These are phyloP conservation scores for Pythium monospermum DNA, from an alignment of 352 stramenopile genomes.

Conservation along the genomic window DNA sequence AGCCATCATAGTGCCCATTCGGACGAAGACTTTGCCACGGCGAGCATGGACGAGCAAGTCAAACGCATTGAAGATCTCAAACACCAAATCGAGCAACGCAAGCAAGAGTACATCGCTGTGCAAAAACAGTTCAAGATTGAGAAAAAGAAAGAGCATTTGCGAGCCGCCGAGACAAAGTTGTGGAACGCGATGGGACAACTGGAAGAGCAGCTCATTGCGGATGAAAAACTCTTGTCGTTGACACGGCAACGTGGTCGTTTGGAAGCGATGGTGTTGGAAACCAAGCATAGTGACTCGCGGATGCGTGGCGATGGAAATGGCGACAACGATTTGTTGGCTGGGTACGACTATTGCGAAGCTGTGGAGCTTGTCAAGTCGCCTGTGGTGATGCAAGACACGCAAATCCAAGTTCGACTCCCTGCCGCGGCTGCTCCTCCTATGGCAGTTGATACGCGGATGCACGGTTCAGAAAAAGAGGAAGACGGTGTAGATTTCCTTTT, in stretches of 20 bases:
- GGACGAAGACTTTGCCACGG: conserved; percentile 39
- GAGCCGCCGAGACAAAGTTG: conserved; percentile 35
- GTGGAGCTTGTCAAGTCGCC: conserved; percentile 12
- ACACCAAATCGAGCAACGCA: conserved; percentile 33
- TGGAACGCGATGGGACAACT: conserved; percentile 46
- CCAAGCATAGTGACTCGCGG: conserved; percentile 16
- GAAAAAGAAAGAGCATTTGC: conserved; percentile 36
- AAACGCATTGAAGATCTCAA: conserved; percentile 44
- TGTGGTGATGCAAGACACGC: conserved; percentile 16
- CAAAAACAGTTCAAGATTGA: conserved; percentile 53
- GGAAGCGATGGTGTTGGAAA: conserved; percentile 38
- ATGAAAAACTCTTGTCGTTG: conserved; percentile 38
- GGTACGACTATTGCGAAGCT: conserved; percentile 22
- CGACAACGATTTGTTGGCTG: conserved; percentile 16
- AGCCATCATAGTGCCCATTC: conserved; percentile 16
- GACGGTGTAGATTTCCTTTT: conserved; percentile 12
- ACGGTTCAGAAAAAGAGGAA: background rate
- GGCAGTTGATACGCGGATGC: background rate
- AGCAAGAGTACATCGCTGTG: conserved; percentile 32
- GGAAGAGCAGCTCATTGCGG: conserved; percentile 28
- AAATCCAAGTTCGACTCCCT: conserved; percentile 16
- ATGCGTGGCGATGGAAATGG: background rate
- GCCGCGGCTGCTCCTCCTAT: background rate
- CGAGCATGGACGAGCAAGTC: conserved; percentile 59
- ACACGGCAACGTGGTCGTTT: conserved; percentile 42